Percentiles rank a stretch among this genome's conserved stretches.
These are phyloP conservation scores for Diaporthe nobilis DNA, from an alignment of 2,329 filamentous ascomycete species.

Conservation along the genomic window DNA sequence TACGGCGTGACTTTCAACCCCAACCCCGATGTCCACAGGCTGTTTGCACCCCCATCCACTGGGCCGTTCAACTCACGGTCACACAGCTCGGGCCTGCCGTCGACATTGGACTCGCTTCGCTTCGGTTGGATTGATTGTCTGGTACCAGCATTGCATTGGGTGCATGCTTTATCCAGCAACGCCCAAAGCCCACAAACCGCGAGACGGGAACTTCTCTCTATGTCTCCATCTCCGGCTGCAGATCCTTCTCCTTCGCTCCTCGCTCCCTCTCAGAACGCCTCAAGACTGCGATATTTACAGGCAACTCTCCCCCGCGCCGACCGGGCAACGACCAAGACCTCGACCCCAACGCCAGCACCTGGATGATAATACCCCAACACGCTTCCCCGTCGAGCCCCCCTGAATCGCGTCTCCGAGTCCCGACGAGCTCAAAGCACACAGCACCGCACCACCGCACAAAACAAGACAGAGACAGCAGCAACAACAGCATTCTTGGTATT, in stretches of 20 bases:
- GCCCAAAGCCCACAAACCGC: not conserved
- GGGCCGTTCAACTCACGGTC: not conserved
- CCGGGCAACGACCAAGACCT: conserved; percentile 14
- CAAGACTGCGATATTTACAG: conserved; percentile 1
- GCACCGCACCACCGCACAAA: not conserved
- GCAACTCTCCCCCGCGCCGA: not conserved
- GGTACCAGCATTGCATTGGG: conserved; percentile 11
- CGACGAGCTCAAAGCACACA: conserved; percentile 2
- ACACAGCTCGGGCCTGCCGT: conserved; percentile 27
- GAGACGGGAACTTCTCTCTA: conserved; percentile 11
- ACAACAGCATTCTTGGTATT: conserved; percentile 12
- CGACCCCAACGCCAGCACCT: not conserved
- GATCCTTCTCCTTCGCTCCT: conserved; percentile 7
- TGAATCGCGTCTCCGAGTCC: conserved; percentile 28
- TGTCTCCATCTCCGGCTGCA: conserved; percentile 15
- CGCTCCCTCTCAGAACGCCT: not conserved
- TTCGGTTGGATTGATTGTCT: conserved; percentile 30
- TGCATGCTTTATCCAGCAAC: conserved; percentile 1
- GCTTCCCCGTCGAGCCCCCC: conserved; percentile 18
- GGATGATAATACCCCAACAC: conserved; percentile 20
- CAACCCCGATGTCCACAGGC: not conserved
- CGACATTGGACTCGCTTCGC: conserved; percentile 28
- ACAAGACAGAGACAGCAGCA: not conserved
- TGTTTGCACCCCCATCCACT: not conserved
- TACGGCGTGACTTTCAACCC: not conserved